Evolutionary conservation across 768 basidiomycete species (phyloP).

Genomic region (Chalciporus sphaerocephalus): DNA sequence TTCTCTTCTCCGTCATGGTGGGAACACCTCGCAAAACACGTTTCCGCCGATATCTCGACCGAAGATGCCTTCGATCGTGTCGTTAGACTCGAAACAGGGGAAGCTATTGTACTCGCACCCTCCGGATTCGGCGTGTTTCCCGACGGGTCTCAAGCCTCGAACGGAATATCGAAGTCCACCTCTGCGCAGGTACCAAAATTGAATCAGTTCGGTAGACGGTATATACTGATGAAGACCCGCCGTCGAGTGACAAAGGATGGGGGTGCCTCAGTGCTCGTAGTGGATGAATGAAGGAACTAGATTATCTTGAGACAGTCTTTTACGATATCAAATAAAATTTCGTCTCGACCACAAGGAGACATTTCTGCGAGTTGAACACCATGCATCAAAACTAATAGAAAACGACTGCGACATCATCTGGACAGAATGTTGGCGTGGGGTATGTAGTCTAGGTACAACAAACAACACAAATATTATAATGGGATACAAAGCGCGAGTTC

Average conservation of each 20-base stretch:
- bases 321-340: neutral
- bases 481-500: slow-evolving; percentile 17
- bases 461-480: slow-evolving; percentile 14
- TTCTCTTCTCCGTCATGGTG: slow-evolving; percentile 78
- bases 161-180: slow-evolving; percentile 5
- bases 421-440: slow-evolving; percentile 1
- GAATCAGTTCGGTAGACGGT: slow-evolving; percentile 52
- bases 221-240: slow-evolving; percentile 57
- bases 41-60: slow-evolving; percentile 56
- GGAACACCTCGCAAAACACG: slow-evolving; percentile 63
- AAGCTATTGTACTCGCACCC: slow-evolving; percentile 66
- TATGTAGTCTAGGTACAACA: slow-evolving; percentile 11
- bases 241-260: slow-evolving; percentile 60
- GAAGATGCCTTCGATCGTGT: slow-evolving; percentile 63
- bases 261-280: slow-evolving; percentile 52
- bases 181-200: slow-evolving; percentile 28
- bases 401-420: neutral
- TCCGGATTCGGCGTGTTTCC: slow-evolving; percentile 50
- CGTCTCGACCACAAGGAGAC: neutral
- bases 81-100: slow-evolving; percentile 65
- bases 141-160: slow-evolving; percentile 5
- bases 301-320: neutral
- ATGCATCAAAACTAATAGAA: neutral
- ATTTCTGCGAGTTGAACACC: neutral
- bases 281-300: slow-evolving; percentile 13